phyloP scores from a whole-genome alignment of 352 stramenopile genomes.

The Phytophthora meadii region DNA sequence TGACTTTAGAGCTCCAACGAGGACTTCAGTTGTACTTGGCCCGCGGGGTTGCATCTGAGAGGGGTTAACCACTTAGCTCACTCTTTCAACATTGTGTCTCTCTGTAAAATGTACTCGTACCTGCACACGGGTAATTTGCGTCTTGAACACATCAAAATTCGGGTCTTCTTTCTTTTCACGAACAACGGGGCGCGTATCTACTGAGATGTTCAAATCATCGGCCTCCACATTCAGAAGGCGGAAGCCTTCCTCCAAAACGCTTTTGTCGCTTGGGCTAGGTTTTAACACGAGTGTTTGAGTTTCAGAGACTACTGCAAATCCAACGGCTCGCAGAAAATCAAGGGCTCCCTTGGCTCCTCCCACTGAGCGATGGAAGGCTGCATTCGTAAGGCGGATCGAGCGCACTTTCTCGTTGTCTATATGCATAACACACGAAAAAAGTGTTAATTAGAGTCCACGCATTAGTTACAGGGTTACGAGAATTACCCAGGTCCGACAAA shows the following conservation, averaged over 20 bases:
- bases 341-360: constrained; percentile 72
- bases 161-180: constrained; percentile 42
- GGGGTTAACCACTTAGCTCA: background rate
- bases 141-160: constrained; percentile 83
- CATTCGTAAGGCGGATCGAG: constrained; percentile 82
- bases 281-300: constrained; percentile 56
- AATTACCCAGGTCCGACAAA: constrained; percentile 77
- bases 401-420: constrained; percentile 85
- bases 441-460: background rate
- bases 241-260: constrained; percentile 56
- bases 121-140: constrained; percentile 86
- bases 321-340: constrained; percentile 73
- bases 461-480: constrained; percentile 1
- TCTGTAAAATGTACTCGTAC: constrained; percentile 27
- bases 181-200: constrained; percentile 54
- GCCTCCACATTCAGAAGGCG: constrained; percentile 75
- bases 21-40: constrained; percentile 78
- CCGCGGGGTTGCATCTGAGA: constrained; percentile 81
- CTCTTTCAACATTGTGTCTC: background rate
- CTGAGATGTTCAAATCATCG: constrained; percentile 74
- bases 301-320: constrained; percentile 63
- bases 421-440: background rate
- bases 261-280: constrained; percentile 30
- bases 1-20: constrained; percentile 75
- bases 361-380: constrained; percentile 75